Conservation (phyloP, 2,329 filamentous ascomycete species). For the Colletotrichum sp. region DNA sequence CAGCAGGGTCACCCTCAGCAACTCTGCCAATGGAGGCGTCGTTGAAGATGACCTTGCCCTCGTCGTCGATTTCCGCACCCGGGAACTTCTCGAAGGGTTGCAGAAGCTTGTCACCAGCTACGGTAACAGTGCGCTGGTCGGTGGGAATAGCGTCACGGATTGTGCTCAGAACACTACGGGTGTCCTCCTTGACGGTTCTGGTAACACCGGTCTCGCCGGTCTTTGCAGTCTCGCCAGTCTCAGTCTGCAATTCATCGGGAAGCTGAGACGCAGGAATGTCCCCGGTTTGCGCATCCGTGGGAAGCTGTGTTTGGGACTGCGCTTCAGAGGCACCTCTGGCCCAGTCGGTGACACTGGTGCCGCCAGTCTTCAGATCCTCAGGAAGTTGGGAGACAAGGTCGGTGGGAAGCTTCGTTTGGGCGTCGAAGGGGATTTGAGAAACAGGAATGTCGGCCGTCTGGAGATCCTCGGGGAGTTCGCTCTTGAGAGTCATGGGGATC, state of each 20-base stretch:
- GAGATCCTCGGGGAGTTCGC: slow-evolving; percentile 20
- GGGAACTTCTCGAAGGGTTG: slow-evolving; percentile 41
- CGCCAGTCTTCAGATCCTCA: not conserved
- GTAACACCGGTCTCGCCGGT: not conserved
- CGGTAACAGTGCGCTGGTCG: slow-evolving; percentile 12
- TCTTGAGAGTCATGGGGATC: slow-evolving; percentile 11
- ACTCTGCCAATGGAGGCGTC: slow-evolving; percentile 41
- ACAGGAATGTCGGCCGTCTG: slow-evolving; percentile 19
- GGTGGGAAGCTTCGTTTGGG: slow-evolving; percentile 10
- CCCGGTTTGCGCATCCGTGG: not conserved
- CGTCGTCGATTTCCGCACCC: slow-evolving; percentile 38
- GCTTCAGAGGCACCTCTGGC: not conserved
- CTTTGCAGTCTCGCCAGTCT: not conserved
- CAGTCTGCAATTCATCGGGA: not conserved
- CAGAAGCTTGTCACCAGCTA: slow-evolving; percentile 17
- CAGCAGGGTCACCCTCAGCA: slow-evolving; percentile 39
- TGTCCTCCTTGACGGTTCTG: slow-evolving; percentile 13
- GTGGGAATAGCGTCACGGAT: slow-evolving; percentile 8
- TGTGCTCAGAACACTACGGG: slow-evolving; percentile 11
- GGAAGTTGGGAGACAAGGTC: not conserved
- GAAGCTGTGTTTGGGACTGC: not conserved
- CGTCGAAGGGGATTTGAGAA: slow-evolving; percentile 10
- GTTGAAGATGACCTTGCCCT: slow-evolving; percentile 40
- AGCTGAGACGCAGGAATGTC: not conserved
- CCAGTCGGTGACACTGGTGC: not conserved